phyloP scores from a whole-genome alignment of 345 rosid genomes.

The Melastoma malabathricum region DNA sequence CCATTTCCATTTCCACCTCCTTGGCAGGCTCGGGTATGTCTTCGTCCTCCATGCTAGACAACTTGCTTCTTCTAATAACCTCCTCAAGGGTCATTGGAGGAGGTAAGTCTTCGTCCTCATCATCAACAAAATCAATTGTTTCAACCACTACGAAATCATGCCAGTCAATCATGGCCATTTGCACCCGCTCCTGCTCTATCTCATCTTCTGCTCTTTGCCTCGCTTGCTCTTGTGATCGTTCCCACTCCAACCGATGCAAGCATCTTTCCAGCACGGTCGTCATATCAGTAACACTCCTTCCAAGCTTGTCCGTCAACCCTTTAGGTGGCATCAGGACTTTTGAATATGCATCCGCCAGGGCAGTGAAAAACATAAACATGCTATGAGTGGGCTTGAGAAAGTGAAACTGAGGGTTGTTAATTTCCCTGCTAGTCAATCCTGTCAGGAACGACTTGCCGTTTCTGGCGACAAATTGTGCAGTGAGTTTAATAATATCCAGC shows the following conservation, averaged over 20 bases:
- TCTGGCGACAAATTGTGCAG: conserved; percentile 78
- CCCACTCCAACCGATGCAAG: conserved; percentile 84
- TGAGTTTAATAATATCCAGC: conserved; percentile 71
- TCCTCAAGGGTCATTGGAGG: conserved; percentile 85
- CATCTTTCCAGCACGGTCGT: conserved; percentile 68
- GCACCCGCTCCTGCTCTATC: conserved; percentile 72
- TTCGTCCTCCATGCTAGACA: conserved; percentile 50
- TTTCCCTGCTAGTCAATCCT: conserved; percentile 63
- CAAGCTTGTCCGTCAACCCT: conserved; percentile 53
- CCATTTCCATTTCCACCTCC: conserved; percentile 95
- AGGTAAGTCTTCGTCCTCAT: conserved; percentile 73
- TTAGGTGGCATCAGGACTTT: conserved; percentile 73
- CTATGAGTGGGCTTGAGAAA: conserved; percentile 87
- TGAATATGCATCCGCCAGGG: conserved; percentile 67
- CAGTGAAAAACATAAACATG: conserved; percentile 63
- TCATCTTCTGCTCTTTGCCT: conserved; percentile 82
- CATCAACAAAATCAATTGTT: conserved; percentile 76
- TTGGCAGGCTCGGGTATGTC: conserved; percentile 65
- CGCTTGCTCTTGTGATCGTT: conserved; percentile 68
- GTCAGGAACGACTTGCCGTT: conserved; percentile 66
- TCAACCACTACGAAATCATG: conserved; percentile 87
- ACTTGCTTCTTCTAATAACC: conserved; percentile 72
- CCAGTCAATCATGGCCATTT: conserved; percentile 93
- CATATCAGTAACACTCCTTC: conserved; percentile 44
- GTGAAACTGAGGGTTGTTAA: conserved; percentile 62